Base-by-base conservation (phyloP, 108 stramenopile genomes). In the Cyclotella choctawhatcheeana region DNA sequence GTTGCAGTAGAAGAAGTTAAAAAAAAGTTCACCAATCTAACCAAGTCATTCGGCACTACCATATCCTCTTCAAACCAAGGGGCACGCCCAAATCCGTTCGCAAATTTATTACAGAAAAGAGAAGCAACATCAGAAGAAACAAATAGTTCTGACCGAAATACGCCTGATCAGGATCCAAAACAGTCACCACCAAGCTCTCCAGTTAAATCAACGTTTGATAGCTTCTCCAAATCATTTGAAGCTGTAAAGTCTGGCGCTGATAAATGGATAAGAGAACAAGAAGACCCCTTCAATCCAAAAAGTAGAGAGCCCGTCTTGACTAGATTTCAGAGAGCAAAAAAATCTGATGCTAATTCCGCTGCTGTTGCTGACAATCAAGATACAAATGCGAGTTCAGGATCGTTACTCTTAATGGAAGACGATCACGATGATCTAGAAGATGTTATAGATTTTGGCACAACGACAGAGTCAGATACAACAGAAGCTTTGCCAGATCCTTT, bases 11-110 rank as follows among this genome's bases (percentile, higher is more conserved):
- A 21, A 21, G 33, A 37, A 16, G 22, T 60, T 0, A 21, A 35
- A 40, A 60, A 61, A n/a, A 72, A 59, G n/a, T 25, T 54, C 8
- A 60, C 75, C 0, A 76, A 61, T 53, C 69, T 76, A 10, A 55
- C 75, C n/a, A 60, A 62, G 47, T 58, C 69, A 18, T 26, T 71
- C 22, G 70, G 70, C 10, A 60, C 18, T 12, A 71, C 30, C 21
- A 3, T 59, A 40, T 60, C 70, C 6, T 27, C 31, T 3, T 18
- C 62, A 50, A 25, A 18, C 1, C 48, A 37, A 6, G 37, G n/a
- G n/a, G n/a, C n/a, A n/a, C n/a, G n/a, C n/a, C 64, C 47, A 18
- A 64, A 64, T 48, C 67, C 54, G 8, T 72, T 72, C 21, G 40
- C 60, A 22, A 61, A 61, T 20, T 44, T 61, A 37, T 24, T 61